Evolutionary conservation across 2,329 filamentous ascomycete species (phyloP).

Genomic region (Xylaria sp.): DNA sequence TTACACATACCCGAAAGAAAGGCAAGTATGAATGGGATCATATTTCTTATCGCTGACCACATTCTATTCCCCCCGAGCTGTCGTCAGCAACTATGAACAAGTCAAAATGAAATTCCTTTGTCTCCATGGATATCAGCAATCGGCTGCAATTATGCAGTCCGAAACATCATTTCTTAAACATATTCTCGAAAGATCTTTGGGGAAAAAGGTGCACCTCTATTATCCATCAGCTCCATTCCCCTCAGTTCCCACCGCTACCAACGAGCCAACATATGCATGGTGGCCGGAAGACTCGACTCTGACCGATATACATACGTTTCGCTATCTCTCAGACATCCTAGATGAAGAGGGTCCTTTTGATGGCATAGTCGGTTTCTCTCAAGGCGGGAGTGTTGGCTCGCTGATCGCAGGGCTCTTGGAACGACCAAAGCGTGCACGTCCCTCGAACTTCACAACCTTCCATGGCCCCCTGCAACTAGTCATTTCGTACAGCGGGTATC

Average conservation of each 20-base stretch:
- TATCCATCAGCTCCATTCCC: slow-evolving; percentile 30
- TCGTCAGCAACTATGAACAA: neutral
- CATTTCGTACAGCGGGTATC: slow-evolving; percentile 35
- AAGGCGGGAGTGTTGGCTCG: slow-evolving; percentile 36
- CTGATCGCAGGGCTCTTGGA: slow-evolving; percentile 33
- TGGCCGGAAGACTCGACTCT: slow-evolving; percentile 27
- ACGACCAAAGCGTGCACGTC: slow-evolving; percentile 25
- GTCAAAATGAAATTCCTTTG: slow-evolving; percentile 36
- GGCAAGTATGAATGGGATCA: neutral
- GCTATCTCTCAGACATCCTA: slow-evolving; percentile 31
- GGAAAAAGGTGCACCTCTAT: slow-evolving; percentile 21
- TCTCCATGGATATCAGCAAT: slow-evolving; percentile 36
- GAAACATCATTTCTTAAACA: slow-evolving; percentile 31
- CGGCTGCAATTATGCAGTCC: slow-evolving; percentile 37
- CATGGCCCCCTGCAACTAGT: slow-evolving; percentile 28
- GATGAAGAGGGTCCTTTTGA: slow-evolving; percentile 34
- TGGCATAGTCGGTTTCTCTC: slow-evolving; percentile 35
- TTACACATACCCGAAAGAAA: neutral
- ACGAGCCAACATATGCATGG: slow-evolving; percentile 34
- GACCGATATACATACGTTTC: slow-evolving; percentile 30
- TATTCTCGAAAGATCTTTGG: slow-evolving; percentile 25
- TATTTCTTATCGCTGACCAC: slow-evolving; percentile 4
- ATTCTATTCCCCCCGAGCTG: neutral
- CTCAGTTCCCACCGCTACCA: slow-evolving; percentile 26
- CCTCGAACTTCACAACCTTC: slow-evolving; percentile 31